Base-by-base conservation (phyloP, 2,329 filamentous ascomycete species). In the Clonostachys rhizophaga region DNA sequence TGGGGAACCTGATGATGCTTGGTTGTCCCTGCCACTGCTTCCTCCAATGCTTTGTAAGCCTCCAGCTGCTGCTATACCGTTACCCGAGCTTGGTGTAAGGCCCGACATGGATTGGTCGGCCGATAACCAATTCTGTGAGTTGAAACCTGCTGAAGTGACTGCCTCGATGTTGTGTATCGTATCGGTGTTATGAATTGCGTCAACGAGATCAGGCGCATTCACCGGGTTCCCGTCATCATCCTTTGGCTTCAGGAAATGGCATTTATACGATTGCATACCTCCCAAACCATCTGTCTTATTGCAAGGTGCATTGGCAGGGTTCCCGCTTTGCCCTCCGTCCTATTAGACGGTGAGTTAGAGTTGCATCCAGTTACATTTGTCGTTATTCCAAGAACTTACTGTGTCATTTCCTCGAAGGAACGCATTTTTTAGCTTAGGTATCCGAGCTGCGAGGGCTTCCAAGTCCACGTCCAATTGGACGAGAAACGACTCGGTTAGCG, bases 391-490 rank as follows among this genome's bases (percentile, higher is more conserved):
- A 30, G 24, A 10, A 73, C 76, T 56, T 68, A 81, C 77, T 40
- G 67, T 75, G 42, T 79, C 74, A 24, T 59, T 68, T 47, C 70
- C 73, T 42, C 77, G 73, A n/a, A 76, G 70, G 43, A 83, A 81
- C 2, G 75, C 74, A 24, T 71, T 64, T 53, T 71, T 76, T 17
- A 83, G 70, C 50, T 76, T 81, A 9, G 75, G 81, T 53, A 81
- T 83, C 54, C 77, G 75, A 51, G 83, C 66, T 12, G 83, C 82
- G 24, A 89, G 74, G 11, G 82, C 84, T 62, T 95, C 89, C 5
- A 97, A 76, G 59, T 99, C 94, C 14, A 96, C 86, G 55, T 97
- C 91, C 6, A 97, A 74, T 63, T 97, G 94, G 4, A 94, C 89
- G 35, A 97, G 71, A 69, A 97, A 97, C 0, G 92, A 96, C 61